Conservation (phyloP, 495 filamentous ascomycete genomes). For the Patellaria atrata region DNA sequence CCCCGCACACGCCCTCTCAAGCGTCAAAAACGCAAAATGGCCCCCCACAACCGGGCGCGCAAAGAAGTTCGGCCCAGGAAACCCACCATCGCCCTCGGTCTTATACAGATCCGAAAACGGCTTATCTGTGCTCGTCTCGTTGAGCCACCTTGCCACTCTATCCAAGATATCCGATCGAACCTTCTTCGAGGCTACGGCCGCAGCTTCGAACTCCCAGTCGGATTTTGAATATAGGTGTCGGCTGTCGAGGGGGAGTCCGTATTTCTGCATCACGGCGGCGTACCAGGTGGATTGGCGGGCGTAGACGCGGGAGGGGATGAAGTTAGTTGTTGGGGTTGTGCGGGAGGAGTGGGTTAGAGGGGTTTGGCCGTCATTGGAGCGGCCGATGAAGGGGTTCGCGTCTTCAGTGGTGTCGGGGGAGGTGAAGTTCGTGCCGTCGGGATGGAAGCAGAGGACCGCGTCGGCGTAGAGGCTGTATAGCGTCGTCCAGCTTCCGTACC, state of each 20-base stretch:
- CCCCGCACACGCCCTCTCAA: constrained; percentile 29
- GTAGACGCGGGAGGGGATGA: constrained; percentile 30
- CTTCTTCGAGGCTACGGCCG: constrained; percentile 22
- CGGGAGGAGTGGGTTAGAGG: constrained; percentile 3
- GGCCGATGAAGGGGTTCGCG: constrained; percentile 1
- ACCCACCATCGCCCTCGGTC: constrained; percentile 29
- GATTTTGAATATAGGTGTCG: constrained; percentile 32
- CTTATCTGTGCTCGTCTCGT: constrained; percentile 27
- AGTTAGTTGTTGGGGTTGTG: constrained; percentile 19
- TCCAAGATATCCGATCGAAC: constrained; percentile 25
- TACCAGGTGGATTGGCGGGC: constrained; percentile 27
- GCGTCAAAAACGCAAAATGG: constrained; percentile 29
- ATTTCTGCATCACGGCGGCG: constrained; percentile 26
- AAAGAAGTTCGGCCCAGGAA: constrained; percentile 26
- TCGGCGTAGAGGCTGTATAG: constrained; percentile 31
- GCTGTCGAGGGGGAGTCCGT: constrained; percentile 31
- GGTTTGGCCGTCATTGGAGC: constrained; percentile 2
- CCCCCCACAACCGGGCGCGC: constrained; percentile 30
- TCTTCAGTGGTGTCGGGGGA: background rate
- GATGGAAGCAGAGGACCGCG: constrained; percentile 30
- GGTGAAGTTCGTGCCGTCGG: constrained; percentile 13
- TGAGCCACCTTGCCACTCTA: constrained; percentile 27
- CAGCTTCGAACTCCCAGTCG: constrained; percentile 32
- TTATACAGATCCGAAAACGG: constrained; percentile 30
- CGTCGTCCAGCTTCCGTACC: constrained; percentile 93